Base-by-base conservation (phyloP, 2,329 filamentous ascomycete genomes). In the Fusarium marasasianum region DNA sequence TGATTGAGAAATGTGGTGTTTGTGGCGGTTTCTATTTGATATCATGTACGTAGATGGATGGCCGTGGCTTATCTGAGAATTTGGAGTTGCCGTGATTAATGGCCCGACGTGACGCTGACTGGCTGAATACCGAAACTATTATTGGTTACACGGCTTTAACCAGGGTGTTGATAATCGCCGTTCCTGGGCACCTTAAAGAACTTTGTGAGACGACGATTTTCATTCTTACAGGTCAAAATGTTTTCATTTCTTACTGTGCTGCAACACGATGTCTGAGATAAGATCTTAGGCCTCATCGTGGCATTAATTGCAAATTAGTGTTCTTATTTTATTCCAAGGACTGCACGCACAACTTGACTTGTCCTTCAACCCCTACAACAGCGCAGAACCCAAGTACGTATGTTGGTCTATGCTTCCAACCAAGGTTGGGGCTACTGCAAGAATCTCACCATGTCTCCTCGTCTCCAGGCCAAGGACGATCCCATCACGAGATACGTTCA, bases 401-500 rank as follows among this genome's bases (percentile, higher is more conserved):
- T 35, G 33, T 51, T 63, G 57, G 38, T 43, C 55, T 33, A 44
- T 58, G 26, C 62, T 37, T 56, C 53, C 35, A 44, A 40, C 37
- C 48, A 58, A 60, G 35, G 33, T 41, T 44, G 47, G 47, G 37
- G 33, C 38, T 63, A 41, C 40, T 54, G 54, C 61, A 57, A 41
- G 45, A 72, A 48, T 70, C 70, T 69, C 64, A 60, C 55, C 67
- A 67, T n/a, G 29, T 53, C 55, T 71, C 44, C 61, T 50, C 56
- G 31, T 63, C 38, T 45, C 41, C 59, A 50, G 44, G 38, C 15
- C 37, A 38, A 44, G 45, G 48, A 48, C 59, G 63, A 75, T 77
- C 59, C 40, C 56, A 78, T 78, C 74, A 78, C 75, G 75, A 78
- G 65, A 78, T 77, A 67, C 64, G 72, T 77, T 77, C 74, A 78